A percentile compares a stretch with the other conserved stretches of the same genome.
Evolutionary conservation across 768 basidiomycete species (phyloP).

Genomic region (Lyophyllum atratum): DNA sequence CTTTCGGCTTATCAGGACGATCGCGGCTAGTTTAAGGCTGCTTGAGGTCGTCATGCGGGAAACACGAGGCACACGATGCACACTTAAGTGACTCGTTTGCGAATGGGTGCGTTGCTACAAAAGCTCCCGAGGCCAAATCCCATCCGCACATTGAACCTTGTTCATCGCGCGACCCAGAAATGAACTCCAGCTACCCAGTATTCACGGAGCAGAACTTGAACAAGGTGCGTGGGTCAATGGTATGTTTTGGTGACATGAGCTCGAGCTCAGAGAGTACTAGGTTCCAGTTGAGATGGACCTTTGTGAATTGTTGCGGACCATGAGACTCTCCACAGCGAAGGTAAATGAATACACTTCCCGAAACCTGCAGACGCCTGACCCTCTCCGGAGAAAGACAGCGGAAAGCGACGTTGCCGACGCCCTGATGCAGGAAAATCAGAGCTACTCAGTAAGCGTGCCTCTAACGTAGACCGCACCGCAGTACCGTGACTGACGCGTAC

Average conservation of each 20-base stretch:
- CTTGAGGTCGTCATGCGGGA: slow-evolving; percentile 4
- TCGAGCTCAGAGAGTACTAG: background rate
- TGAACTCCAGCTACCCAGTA: background rate
- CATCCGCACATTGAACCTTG: background rate
- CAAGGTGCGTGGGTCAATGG: background rate
- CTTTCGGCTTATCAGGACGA: slow-evolving; percentile 9
- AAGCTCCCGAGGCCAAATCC: background rate
- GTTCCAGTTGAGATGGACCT: slow-evolving; percentile 45
- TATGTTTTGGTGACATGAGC: background rate
- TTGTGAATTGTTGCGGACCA: slow-evolving; percentile 51
- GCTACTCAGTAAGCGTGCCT: slow-evolving; percentile 37
- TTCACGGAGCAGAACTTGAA: slow-evolving; percentile 1
- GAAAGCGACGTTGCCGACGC: slow-evolving; percentile 41
- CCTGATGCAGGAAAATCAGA: slow-evolving; percentile 47
- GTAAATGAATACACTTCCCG: slow-evolving; percentile 28
- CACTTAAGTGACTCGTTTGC: background rate
- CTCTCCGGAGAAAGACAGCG: slow-evolving; percentile 46
- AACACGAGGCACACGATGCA: slow-evolving; percentile 13
- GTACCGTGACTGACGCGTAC: background rate
- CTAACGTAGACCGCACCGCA: background rate
- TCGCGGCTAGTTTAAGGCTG: slow-evolving; percentile 2
- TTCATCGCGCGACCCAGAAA: background rate
- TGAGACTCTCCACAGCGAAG: slow-evolving; percentile 38
- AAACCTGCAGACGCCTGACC: slow-evolving; percentile 18
- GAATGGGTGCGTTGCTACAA: background rate